Conservation (phyloP, 2,329 filamentous ascomycete species). For the Paraphaeosphaeria sporulosa region DNA sequence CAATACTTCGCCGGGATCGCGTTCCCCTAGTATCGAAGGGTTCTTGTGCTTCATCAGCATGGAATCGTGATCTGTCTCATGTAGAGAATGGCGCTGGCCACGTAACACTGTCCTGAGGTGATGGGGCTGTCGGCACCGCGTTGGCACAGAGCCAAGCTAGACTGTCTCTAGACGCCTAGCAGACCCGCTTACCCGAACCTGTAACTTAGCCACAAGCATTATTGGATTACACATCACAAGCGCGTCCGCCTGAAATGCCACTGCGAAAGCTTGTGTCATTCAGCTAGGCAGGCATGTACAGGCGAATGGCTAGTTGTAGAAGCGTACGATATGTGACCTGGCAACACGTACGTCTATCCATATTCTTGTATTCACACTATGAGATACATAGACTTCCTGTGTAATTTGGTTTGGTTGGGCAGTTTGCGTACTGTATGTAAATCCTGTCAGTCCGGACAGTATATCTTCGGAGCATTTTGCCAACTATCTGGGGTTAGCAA, state of each 20-base stretch:
- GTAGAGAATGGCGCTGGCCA: too few relatives aligned
- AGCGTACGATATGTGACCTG: neutral
- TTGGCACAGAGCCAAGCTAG: neutral
- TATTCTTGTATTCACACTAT: neutral
- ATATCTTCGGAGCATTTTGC: too few relatives aligned
- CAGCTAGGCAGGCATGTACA: neutral
- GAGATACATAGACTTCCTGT: too few relatives aligned
- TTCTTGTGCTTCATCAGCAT: neutral
- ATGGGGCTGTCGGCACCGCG: neutral
- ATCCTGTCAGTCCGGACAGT: too few relatives aligned
- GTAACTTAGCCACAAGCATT: neutral
- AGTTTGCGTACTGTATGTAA: too few relatives aligned
- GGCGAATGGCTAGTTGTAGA: neutral
- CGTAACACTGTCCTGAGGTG: neutral
- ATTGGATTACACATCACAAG: neutral
- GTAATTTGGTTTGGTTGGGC: too few relatives aligned
- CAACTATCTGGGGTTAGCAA: too few relatives aligned
- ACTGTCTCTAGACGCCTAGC: neutral
- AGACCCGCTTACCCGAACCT: neutral
- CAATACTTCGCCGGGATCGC: neutral
- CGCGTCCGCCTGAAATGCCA: neutral
- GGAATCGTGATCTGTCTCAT: neutral
- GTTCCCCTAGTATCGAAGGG: neutral
- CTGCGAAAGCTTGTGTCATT: neutral
- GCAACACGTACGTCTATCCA: neutral